Evolutionary conservation across 2,329 filamentous ascomycete species (phyloP).

Genomic region (Paraphaeosphaeria minitans): DNA sequence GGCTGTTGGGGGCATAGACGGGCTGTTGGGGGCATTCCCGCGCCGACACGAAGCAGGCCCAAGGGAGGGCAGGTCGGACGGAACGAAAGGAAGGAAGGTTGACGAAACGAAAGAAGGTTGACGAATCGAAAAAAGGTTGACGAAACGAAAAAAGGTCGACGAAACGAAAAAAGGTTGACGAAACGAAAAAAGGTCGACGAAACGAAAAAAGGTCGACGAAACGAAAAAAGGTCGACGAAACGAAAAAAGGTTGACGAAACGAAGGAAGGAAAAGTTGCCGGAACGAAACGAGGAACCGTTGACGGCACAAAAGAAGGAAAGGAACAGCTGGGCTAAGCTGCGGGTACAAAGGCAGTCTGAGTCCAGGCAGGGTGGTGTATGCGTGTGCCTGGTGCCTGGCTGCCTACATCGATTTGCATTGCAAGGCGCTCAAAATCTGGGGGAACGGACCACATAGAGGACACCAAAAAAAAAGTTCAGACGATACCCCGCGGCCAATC

Average conservation of each 20-base stretch:
- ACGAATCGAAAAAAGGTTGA: no score
- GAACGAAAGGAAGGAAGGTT: neutral
- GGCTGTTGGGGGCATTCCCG: neutral
- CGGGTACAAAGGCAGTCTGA: neutral
- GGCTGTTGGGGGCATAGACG: slow-evolving; percentile 11
- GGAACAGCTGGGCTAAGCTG: neutral
- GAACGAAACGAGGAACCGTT: neutral
- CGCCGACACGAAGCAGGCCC: neutral
- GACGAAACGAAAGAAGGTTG: no score
- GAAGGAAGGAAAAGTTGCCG: neutral
- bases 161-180: no score
- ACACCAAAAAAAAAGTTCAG: slow-evolving; percentile 29
- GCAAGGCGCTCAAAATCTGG: slow-evolving; percentile 39
- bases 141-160: no score
- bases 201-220: no score
- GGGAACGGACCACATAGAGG: slow-evolving; percentile 29
- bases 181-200: no score
- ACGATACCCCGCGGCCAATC: slow-evolving; percentile 39
- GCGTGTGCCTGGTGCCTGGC: neutral
- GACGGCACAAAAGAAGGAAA: no score
- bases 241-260: no score
- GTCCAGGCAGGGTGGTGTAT: neutral
- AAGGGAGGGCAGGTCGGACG: neutral
- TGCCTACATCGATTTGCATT: slow-evolving; percentile 19
- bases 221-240: no score